These are phyloP conservation scores for Cucurbita pepo DNA, from an alignment of 306 rosid species.

Conservation along the genomic window DNA sequence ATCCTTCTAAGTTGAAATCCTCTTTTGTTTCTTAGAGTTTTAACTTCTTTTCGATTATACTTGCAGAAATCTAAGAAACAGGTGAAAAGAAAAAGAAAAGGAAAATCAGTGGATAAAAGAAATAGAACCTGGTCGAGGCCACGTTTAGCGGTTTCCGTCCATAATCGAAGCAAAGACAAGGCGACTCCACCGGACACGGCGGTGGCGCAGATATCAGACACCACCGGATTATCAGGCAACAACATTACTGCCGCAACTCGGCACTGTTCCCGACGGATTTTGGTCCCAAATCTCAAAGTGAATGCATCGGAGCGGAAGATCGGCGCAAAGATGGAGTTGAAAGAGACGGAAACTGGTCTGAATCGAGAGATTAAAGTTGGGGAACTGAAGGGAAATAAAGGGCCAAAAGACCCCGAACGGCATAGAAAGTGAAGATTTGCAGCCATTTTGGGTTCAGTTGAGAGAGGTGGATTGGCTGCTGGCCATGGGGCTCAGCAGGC, in stretches of 20 bases:
- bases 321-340: not conserved
- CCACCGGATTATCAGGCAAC: slow-evolving; percentile 24
- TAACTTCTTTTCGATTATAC: too few relatives aligned
- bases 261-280: slow-evolving; percentile 9
- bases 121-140: slow-evolving; percentile 58
- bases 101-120: not conserved
- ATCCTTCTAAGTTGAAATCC: not conserved
- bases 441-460: not conserved
- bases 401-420: not conserved
- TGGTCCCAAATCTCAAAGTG: not conserved
- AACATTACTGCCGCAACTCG: slow-evolving; percentile 39
- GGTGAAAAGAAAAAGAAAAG: not conserved
- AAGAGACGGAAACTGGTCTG: not conserved
- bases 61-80: too few relatives aligned
- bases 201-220: slow-evolving; percentile 52
- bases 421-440: not conserved
- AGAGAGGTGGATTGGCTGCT: too few relatives aligned
- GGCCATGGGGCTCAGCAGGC: not conserved
- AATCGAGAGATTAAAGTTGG: not conserved
- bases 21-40: not conserved
- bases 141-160: slow-evolving; percentile 55
- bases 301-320: not conserved
- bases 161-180: slow-evolving; percentile 31
- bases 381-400: not conserved
- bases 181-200: slow-evolving; percentile 41